Evolutionary conservation across 805 yeast species (phyloP), one percentile per base, ranked within the genome.

Genomic region (Ogataea nitratoaversa): DNA sequence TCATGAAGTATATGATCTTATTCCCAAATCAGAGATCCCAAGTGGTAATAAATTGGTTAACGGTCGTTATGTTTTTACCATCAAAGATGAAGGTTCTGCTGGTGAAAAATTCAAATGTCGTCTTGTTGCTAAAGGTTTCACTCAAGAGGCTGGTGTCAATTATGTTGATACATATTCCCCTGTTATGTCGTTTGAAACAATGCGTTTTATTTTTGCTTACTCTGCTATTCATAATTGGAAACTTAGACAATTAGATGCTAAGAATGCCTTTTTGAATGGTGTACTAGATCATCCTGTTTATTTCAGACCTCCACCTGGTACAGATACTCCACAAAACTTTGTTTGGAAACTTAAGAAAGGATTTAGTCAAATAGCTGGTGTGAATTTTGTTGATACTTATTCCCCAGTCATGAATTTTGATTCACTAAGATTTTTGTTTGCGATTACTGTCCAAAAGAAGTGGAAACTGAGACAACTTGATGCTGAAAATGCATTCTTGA

Each of bases 251-350:
- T 14, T 34, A 18, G 49, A 45, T 37, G 40, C 41, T 5, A 42
- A 45, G 13, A 42, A 28, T 32, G 44, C 39, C 16, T 43, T 46
- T 23, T 24, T 40, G 3, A 38, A 40, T 20, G 44, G 44, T 5
- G 23, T 32, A 5, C 30, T 46, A 12, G 42, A 44, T 23, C 28
- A 36, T 20, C 24, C 34, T 9, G 30, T 37, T 9, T 44, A 38
- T 14, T 20, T 42, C 4, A 5, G 30, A 19, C 48, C 43, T 17
- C 41, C 45, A 9, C 13, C 27, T 5, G 34, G 34, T 3, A 20
- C 27, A 2, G 6, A 20, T 20, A 19, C 17, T 6, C 8, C 18
- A 16, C n/a, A n/a, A n/a, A n/a, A n/a, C n/a, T n/a, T n/a, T n/a
- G n/a, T n/a, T n/a, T n/a, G n/a, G n/a, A n/a, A n/a, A n/a, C n/a